Evolutionary conservation across 208 protist genomes (phyloP).

Genomic region (Leishmania gerbilli): DNA sequence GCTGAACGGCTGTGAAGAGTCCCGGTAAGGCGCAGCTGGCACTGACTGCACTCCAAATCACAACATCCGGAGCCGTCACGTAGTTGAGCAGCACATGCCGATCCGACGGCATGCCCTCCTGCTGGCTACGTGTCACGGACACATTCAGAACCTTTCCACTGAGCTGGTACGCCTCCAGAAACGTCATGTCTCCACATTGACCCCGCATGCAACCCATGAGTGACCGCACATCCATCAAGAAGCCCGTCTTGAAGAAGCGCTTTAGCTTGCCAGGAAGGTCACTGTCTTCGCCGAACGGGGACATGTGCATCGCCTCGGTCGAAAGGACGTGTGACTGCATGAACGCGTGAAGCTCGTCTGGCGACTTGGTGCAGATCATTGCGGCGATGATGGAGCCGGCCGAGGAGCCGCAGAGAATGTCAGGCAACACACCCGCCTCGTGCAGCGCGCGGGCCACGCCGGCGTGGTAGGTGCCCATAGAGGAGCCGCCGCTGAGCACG

Average conservation of each 20-base stretch:
- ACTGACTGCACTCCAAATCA: slow-evolving; percentile 79
- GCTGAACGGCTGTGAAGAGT: slow-evolving; percentile 69
- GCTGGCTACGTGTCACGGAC: slow-evolving; percentile 59
- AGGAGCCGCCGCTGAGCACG: slow-evolving; percentile 71
- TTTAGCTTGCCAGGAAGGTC: slow-evolving; percentile 48
- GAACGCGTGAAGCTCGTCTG: slow-evolving; percentile 49
- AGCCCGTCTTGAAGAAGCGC: slow-evolving; percentile 68
- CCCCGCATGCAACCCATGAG: slow-evolving; percentile 69
- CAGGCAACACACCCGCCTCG: slow-evolving; percentile 61
- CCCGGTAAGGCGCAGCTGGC: slow-evolving; percentile 67
- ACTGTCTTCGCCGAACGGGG: slow-evolving; percentile 52
- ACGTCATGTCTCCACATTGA: slow-evolving; percentile 87
- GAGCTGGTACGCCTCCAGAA: slow-evolving; percentile 78
- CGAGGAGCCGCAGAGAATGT: slow-evolving; percentile 73
- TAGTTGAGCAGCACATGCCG: slow-evolving; percentile 81
- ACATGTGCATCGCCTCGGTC: slow-evolving; percentile 48
- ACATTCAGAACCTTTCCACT: slow-evolving; percentile 86
- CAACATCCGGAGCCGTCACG: slow-evolving; percentile 77
- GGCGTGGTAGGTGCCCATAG: slow-evolving; percentile 84
- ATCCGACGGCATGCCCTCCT: slow-evolving; percentile 45
- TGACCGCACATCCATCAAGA: slow-evolving; percentile 75
- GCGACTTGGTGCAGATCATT: slow-evolving; percentile 56
- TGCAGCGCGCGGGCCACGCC: slow-evolving; percentile 68
- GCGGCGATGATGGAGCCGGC: slow-evolving; percentile 80
- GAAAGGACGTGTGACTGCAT: slow-evolving; percentile 44